Evolutionary conservation across 2,329 filamentous ascomycete genomes (phyloP), one percentile per base, ranked within the genome.

Genomic region (Aspergillus ruber): DNA sequence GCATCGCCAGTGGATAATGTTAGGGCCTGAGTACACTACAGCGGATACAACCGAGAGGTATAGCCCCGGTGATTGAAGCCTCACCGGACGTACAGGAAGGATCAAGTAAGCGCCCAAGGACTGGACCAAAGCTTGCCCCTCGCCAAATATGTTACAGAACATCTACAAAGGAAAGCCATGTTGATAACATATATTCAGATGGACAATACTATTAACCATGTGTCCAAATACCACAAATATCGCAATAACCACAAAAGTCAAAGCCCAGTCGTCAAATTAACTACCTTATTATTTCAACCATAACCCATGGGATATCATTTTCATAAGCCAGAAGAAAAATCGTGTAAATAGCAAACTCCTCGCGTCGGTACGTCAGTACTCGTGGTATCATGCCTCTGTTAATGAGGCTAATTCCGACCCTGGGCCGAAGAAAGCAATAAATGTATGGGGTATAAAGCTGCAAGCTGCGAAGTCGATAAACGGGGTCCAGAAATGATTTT

Each of bases 391-490:
- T 46, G 41, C 39, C 43, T 35, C 6, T 17, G 9, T n/a, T 3
- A 35, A 17, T 7, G 6, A 35, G 33, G 33, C 33, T 35, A 35
- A 35, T 17, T 9, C 33, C 33, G 42, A 50, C 39, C 51, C 44
- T 44, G 49, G 8, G 41, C 47, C 35, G 43, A 45, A 48, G 38
- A 50, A 53, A 51, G 42, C 48, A 48, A 55, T 52, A 44, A 50
- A 47, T 52, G 48, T 57, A 50, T 33, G 51, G 57, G 57, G 54
- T 58, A 57, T 58, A 59, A 51, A 56, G 23, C n/a, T 29, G 47
- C 50, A 47, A 52, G 23, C n/a, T 29, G 23, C 17, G 46, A 47
- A 51, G 15, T 20, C 36, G 44, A 45, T 42, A 38, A 51, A 23
- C 9, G 25, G 5, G 21, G 18, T 23, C 18, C 6, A 18, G 32